A percentile compares a stretch with the other conserved stretches of the same genome.
phyloP scores from a whole-genome alignment of 768 basidiomycete genomes.

The Boletus edulis region DNA sequence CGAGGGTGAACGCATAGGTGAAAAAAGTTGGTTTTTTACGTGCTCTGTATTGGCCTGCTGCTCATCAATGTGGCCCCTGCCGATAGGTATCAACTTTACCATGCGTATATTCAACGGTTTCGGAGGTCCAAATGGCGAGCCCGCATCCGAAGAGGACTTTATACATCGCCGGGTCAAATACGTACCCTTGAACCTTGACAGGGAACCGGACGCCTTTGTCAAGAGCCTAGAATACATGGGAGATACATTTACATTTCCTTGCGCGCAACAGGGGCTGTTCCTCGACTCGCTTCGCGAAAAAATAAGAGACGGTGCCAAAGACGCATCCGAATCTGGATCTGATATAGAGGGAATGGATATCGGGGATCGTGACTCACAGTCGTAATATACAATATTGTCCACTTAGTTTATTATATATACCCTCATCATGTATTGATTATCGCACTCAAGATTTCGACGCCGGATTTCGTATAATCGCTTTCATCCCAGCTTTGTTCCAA shows the following conservation, averaged over 20 bases:
- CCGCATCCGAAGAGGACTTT: slow-evolving; percentile 32
- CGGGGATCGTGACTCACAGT: slow-evolving; percentile 18
- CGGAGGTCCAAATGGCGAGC: slow-evolving; percentile 30
- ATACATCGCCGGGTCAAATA: slow-evolving; percentile 46
- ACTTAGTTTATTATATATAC: slow-evolving; percentile 13
- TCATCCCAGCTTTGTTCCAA: slow-evolving; percentile 56
- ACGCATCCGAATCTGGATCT: slow-evolving; percentile 21
- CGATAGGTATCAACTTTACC: slow-evolving; percentile 58
- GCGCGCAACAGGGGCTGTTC: slow-evolving; percentile 66
- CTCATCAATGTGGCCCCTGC: slow-evolving; percentile 3
- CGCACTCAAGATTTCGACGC: neutral
- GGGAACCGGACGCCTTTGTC: slow-evolving; percentile 56
- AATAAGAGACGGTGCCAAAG: slow-evolving; percentile 38
- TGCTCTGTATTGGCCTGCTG: neutral
- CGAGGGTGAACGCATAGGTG: slow-evolving; percentile 33
- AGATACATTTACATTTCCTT: slow-evolving; percentile 64
- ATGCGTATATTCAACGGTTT: slow-evolving; percentile 46
- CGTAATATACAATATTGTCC: neutral
- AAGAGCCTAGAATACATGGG: slow-evolving; percentile 59
- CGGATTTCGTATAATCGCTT: neutral
- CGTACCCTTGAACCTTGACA: slow-evolving; percentile 61
- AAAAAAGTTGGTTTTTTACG: slow-evolving; percentile 29
- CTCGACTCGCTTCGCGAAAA: slow-evolving; percentile 57
- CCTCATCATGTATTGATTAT: slow-evolving; percentile 12
- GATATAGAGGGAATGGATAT: slow-evolving; percentile 27